A percentile compares a stretch with the other conserved stretches of the same genome.
Conservation (phyloP, 345 rosid species). For the Xanthoceras sorbifolium region DNA sequence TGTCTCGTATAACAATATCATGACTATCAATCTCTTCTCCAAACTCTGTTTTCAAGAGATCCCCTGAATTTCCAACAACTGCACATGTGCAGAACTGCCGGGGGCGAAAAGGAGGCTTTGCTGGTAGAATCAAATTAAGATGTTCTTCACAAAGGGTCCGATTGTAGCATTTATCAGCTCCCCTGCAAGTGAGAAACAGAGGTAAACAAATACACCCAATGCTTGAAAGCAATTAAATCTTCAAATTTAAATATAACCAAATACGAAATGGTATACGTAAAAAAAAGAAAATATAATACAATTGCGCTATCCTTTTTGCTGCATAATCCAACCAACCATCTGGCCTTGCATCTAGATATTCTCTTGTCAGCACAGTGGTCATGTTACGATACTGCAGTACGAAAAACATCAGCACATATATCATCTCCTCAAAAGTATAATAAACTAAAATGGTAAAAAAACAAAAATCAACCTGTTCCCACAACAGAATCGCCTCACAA, state of each 20-base stretch:
- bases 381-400: constrained; percentile 87
- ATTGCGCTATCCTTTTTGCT: constrained; percentile 85
- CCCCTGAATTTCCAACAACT: constrained; percentile 96
- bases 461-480: constrained; percentile 84
- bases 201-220: neutral
- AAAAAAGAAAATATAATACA: constrained; percentile 50
- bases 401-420: constrained; percentile 31
- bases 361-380: constrained; percentile 95
- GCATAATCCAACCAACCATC: constrained; percentile 98
- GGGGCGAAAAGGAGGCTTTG: constrained; percentile 83
- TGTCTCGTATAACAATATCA: constrained; percentile 90
- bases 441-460: neutral
- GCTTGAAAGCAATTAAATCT: neutral
- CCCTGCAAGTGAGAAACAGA: constrained; percentile 49
- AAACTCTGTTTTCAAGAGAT: constrained; percentile 79
- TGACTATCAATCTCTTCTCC: constrained; percentile 93
- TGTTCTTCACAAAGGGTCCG: constrained; percentile 84
- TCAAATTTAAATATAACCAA: neutral
- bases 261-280: neutral
- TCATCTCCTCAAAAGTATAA: constrained; percentile 12
- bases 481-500: constrained; percentile 81
- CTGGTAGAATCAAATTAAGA: constrained; percentile 81
- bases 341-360: constrained; percentile 86
- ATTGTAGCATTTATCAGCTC: constrained; percentile 81
- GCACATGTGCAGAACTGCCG: constrained; percentile 84